Percentiles rank a stretch among this genome's conserved stretches.
These are phyloP conservation scores for Yamadazyma philogaea DNA, from an alignment of 805 yeast genomes.

Conservation along the genomic window DNA sequence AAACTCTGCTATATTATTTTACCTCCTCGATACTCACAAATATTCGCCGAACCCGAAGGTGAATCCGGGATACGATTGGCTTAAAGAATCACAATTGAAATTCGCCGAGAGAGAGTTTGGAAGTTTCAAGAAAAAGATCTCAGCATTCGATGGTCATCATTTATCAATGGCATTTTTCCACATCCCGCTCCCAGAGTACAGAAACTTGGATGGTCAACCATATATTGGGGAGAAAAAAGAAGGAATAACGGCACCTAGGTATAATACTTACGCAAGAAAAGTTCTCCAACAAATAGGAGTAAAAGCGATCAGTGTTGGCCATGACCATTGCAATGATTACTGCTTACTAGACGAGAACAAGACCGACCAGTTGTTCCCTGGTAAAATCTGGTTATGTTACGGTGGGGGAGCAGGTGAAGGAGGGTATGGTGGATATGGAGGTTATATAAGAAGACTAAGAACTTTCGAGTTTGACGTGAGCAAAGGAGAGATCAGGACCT, in stretches of 20 bases:
- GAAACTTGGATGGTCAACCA: conserved; percentile 39
- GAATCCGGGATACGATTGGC: conserved; percentile 81
- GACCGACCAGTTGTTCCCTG: conserved; percentile 5
- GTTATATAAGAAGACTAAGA: conserved; percentile 76
- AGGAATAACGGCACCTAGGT: conserved; percentile 72
- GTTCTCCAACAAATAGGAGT: conserved; percentile 66
- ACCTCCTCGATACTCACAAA: conserved; percentile 82
- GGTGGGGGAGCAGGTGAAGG: conserved; percentile 88
- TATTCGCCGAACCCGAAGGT: conserved; percentile 65
- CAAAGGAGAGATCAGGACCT: conserved; percentile 49
- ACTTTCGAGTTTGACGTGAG: conserved; percentile 61
- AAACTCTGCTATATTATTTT: conserved; percentile 49
- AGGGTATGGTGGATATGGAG: conserved; percentile 95
- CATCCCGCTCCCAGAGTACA: conserved; percentile 86
- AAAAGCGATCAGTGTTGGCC: conserved; percentile 77
- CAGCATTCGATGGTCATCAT: conserved; percentile 41
- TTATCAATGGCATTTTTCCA: conserved; percentile 90
- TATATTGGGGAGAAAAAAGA: conserved; percentile 68
- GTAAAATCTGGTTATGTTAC: conserved; percentile 76
- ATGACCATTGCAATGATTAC: conserved; percentile 93
- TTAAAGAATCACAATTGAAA: conserved; percentile 65
- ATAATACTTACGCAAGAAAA: conserved; percentile 64
- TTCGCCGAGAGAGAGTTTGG: conserved; percentile 43
- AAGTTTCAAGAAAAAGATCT: conserved; percentile 22
- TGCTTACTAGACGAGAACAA: conserved; percentile 56